Base-by-base conservation (phyloP, 805 yeast species). In the Metschnikowia colocasiae region DNA sequence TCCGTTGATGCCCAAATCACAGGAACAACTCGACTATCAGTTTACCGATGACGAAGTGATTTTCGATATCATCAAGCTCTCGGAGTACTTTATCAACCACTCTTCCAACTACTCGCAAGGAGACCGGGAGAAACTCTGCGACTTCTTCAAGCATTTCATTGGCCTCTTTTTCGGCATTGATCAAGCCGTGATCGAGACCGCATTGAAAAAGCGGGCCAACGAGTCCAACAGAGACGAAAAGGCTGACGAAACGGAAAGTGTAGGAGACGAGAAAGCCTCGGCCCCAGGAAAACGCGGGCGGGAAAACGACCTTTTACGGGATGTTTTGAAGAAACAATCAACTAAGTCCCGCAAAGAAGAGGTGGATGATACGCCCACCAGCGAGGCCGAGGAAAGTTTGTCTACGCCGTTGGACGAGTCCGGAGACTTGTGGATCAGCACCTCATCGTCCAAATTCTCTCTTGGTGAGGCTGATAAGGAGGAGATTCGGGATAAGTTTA, bases 1-100 rank as follows among this genome's bases (percentile, higher is more conserved):
- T 58, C 96, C 96, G 32, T 75, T 88, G 58, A 82, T 91, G 43
- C 95, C 96, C 3, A 81, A 80, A 55, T 92, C 97, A n/a, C 85
- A 85, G 62, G 82, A 83, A 47, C 83, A 80, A 56, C 71, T 87
- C 51, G 76, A 77, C 47, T 88, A 80, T 60, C 70, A 68, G 23
- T 81, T 90, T 54, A 65, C 71, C 8, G 97, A 92, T 60, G 63
- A 71, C 44, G 84, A 78, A 9, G 79, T 92, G 10, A 71, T 94
- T 40, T 75, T 74, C 60, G 99, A 94, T 67, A 80, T 91, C 46
- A 62, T 85, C 49, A 77, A 78, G 49, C 74, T 94, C 52, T 74
- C 87, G 3, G 78, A 80, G 48, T 81, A 79, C 6, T 89, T 81
- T 61, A 74, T 92, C 53, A 76, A 75, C 55, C 80, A 81, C 55